Base-by-base conservation (phyloP, 192 early-diverging fungal species). In the Phycomyces blakesleeanus region DNA sequence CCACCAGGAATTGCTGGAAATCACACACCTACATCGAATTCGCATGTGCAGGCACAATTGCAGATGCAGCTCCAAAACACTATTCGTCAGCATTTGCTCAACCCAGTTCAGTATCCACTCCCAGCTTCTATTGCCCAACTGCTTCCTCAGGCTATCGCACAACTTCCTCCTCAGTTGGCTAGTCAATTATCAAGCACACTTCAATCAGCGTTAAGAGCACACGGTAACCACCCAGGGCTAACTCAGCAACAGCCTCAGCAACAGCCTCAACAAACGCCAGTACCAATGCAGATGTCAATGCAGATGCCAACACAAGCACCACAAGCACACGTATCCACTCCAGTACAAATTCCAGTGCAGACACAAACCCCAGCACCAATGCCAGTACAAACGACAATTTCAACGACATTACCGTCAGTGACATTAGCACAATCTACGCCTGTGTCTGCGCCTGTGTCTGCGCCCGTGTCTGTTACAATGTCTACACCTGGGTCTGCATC, bases 31-130 rank as follows among this genome's bases (percentile, higher is more conserved):
- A 39, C 53, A 29, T 40, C 44, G 4, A 47, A 54, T 47, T 41
- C 55, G 20, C 29, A 63, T 54, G 55, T 62, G 2, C 71, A 73
- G 52, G 60, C 65, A 9, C 71, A 73, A 50, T 26, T 73, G n/a
- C 65, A 73, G 53, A 50, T 67, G 22, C 71, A 73, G 50, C 47
- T 73, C 15, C 71, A 73, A 50, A 73, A 73, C 63, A 73, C 71
- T 26, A 73, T 73, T 41, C 64, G 71, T 2, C 71, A 73, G 24
- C 71, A 73, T 47, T 59, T 73, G 39, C 22, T 73, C 5, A 59
- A 73, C 54, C 71, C 71, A 55, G 51, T 73, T 25, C 60, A 59
- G 1, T 58, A 73, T 49, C 71, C 71, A n/a, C 39, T 73, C 14
- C 71, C 71, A 2, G 44, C 71, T 0, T 59, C 71, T 5, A 73